phyloP scores from a whole-genome alignment of 371 early-diverging fungal species.

The Rhizopus sp. region DNA sequence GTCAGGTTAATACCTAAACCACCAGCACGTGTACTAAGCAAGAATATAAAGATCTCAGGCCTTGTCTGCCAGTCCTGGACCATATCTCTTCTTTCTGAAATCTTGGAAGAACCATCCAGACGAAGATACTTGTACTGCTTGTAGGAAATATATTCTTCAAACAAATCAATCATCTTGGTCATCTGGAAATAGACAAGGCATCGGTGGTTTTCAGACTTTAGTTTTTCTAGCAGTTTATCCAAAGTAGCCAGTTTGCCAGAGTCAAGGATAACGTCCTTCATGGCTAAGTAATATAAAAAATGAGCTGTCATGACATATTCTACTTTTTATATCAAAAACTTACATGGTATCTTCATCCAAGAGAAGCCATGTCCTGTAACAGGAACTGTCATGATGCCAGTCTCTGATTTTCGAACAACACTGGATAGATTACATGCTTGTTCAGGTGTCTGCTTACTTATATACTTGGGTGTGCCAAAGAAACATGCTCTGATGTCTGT shows the following conservation, averaged over 20 bases:
- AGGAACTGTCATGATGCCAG: slow-evolving; percentile 41
- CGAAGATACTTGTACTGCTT: slow-evolving; percentile 91
- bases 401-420: slow-evolving; percentile 26
- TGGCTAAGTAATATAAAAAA: slow-evolving; percentile 41
- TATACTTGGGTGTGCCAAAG: slow-evolving; percentile 48
- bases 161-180: slow-evolving; percentile 97
- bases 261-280: slow-evolving; percentile 85
- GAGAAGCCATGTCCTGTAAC: slow-evolving; percentile 44
- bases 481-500: slow-evolving; percentile 46
- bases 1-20: slow-evolving; percentile 99
- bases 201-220: slow-evolving; percentile 93
- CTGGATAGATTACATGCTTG: slow-evolving; percentile 21
- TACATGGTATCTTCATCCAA: slow-evolving; percentile 50
- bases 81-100: slow-evolving; percentile 90
- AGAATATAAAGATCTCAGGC: slow-evolving; percentile 93
- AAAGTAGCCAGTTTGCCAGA: slow-evolving; percentile 95
- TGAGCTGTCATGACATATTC: neutral
- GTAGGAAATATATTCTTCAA: slow-evolving; percentile 93
- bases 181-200: slow-evolving; percentile 99
- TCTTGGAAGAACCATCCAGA: slow-evolving; percentile 94
- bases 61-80: slow-evolving; percentile 92
- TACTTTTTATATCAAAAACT: slow-evolving; percentile 7
- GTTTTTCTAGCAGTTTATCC: slow-evolving; percentile 83
- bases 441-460: slow-evolving; percentile 16
- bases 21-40: slow-evolving; percentile 98